phyloP scores from a whole-genome alignment of 2,329 filamentous ascomycete genomes.

The Aspergillus sp. region DNA sequence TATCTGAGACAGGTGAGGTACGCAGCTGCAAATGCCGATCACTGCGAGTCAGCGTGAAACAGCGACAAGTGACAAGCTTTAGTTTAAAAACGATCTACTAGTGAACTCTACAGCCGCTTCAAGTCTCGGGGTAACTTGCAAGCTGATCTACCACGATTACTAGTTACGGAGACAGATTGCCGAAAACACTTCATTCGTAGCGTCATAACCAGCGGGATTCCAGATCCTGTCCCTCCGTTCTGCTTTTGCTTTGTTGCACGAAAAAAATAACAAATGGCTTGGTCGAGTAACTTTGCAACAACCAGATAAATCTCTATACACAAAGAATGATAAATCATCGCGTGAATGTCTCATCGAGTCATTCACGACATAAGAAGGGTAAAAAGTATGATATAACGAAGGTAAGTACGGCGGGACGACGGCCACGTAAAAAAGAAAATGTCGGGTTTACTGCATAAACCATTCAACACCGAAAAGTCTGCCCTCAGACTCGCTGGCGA shows the following conservation, averaged over 20 bases:
- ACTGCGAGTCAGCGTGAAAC: not conserved
- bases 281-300: slow-evolving; percentile 4
- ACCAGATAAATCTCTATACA: slow-evolving; percentile 10
- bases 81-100: not conserved
- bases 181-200: slow-evolving; percentile 11
- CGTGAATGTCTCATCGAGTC: not conserved
- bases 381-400: slow-evolving; percentile 4
- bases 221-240: slow-evolving; percentile 7
- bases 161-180: not conserved
- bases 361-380: slow-evolving; percentile 2
- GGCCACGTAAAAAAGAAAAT: not conserved
- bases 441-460: slow-evolving; percentile 33
- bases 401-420: not conserved
- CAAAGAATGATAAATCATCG: slow-evolving; percentile 4
- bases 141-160: not conserved
- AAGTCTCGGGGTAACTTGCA: too few species aligned
- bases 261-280: slow-evolving; percentile 4
- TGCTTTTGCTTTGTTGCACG: slow-evolving; percentile 10
- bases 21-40: not conserved
- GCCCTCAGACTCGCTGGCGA: slow-evolving; percentile 41
- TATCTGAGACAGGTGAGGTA: not conserved
- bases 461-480: slow-evolving; percentile 44
- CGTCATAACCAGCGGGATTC: slow-evolving; percentile 12
- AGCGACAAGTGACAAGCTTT: too few species aligned
- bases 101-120: not conserved